Percentiles rank a stretch among this genome's conserved stretches.
Evolutionary conservation across 2,329 filamentous ascomycete genomes (phyloP).

Genomic region (Alternaria postmessia): DNA sequence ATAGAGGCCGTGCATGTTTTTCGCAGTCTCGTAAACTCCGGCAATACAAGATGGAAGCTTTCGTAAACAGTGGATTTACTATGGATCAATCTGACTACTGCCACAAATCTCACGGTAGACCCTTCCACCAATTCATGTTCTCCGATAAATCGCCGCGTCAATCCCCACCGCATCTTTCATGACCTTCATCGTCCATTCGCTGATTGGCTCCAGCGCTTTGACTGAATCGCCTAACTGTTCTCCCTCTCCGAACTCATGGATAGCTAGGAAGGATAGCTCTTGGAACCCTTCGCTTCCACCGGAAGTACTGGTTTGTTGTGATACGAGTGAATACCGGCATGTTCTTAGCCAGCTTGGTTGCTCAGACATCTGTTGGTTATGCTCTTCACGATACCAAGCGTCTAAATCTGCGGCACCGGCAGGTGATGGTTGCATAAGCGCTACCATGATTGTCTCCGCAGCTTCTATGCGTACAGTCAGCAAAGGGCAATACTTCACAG

Average conservation of each 20-base stretch:
- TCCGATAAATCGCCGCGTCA: constrained; percentile 42
- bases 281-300: constrained; percentile 15
- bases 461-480: neutral
- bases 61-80: neutral
- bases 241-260: constrained; percentile 42
- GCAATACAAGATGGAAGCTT: neutral
- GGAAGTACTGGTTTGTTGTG: constrained; percentile 8
- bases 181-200: constrained; percentile 42
- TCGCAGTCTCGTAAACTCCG: neutral
- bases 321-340: constrained; percentile 28
- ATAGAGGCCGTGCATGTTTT: neutral
- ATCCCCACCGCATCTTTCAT: constrained; percentile 34
- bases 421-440: constrained; percentile 37
- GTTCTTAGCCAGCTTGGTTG: constrained; percentile 41
- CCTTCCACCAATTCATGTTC: neutral
- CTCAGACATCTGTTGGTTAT: constrained; percentile 44
- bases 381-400: constrained; percentile 44
- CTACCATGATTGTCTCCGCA: constrained; percentile 25
- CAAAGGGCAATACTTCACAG: neutral
- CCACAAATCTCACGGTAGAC: neutral
- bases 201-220: constrained; percentile 37
- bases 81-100: neutral
- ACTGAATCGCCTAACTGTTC: constrained; percentile 40
- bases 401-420: constrained; percentile 37
- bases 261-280: constrained; percentile 34